Conservation (phyloP, 2,329 filamentous ascomycete species). For the Ceratocystiopsis sp. region DNA sequence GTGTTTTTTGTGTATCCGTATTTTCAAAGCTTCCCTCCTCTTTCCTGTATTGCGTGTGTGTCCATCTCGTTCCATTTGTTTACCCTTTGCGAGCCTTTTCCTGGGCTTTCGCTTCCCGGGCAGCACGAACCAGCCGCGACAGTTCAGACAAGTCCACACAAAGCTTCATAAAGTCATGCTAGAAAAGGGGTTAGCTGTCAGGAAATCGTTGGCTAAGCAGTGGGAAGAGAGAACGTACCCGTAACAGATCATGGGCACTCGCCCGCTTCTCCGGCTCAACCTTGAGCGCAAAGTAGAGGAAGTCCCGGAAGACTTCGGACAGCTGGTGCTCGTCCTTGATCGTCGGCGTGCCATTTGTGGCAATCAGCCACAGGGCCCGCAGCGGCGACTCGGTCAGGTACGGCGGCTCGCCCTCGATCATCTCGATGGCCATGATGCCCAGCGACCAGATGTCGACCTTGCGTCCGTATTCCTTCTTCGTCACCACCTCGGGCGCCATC, state of each 20-base stretch:
- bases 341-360: constrained; percentile 84
- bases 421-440: constrained; percentile 98
- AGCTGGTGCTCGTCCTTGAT: constrained; percentile 87
- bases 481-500: constrained; percentile 99
- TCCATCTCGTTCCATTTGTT: not conserved
- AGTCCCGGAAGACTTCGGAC: constrained; percentile 72
- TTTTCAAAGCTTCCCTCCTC: too few species aligned
- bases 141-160: constrained; percentile 62
- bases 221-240: constrained; percentile 41
- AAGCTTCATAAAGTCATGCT: constrained; percentile 69
- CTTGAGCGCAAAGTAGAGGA: constrained; percentile 81
- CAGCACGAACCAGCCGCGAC: constrained; percentile 72
- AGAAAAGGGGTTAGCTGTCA: constrained; percentile 10
- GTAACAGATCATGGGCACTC: constrained; percentile 80
- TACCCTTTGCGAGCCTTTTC: constrained; percentile 60
- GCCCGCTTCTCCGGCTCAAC: constrained; percentile 95
- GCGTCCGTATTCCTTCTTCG: constrained; percentile 89
- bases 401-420: constrained; percentile 97
- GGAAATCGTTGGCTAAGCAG: constrained; percentile 1
- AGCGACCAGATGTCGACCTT: constrained; percentile 99
- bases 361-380: constrained; percentile 85
- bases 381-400: constrained; percentile 92
- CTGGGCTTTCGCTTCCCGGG: constrained; percentile 67
- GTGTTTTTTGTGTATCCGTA: too few species aligned
- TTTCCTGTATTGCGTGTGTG: constrained; percentile 7